Evolutionary conservation across 345 rosid genomes (phyloP).

Genomic region (Eucalyptus marginata): DNA sequence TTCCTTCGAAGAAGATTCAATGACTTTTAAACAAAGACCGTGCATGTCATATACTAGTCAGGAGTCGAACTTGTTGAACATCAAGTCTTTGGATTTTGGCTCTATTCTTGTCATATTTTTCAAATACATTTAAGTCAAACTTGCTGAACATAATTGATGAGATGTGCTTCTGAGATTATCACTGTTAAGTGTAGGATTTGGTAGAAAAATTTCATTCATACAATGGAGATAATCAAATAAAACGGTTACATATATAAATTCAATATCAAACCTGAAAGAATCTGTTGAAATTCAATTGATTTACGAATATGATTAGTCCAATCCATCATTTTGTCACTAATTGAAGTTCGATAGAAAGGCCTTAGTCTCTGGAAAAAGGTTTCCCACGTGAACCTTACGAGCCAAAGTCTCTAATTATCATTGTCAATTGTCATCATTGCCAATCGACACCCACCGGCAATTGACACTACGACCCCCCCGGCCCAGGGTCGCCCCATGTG

Average conservation of each 20-base stretch:
- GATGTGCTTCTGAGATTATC: background rate
- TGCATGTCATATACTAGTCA: too few species aligned
- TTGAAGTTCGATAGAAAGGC: background rate
- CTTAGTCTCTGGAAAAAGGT: background rate
- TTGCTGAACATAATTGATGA: background rate
- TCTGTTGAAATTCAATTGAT: background rate
- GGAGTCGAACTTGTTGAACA: background rate
- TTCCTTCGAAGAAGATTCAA: background rate
- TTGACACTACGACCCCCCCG: too few species aligned
- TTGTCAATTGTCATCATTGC: too few species aligned
- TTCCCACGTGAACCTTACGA: background rate
- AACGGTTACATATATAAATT: background rate
- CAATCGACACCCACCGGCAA: too few species aligned
- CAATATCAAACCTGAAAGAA: background rate
- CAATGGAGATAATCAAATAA: background rate
- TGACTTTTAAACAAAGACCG: too few species aligned
- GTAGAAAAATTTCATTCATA: background rate
- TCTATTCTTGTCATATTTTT: too few species aligned
- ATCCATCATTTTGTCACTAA: background rate
- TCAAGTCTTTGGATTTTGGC: background rate
- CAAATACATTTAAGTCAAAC: background rate
- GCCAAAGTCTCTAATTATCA: background rate
- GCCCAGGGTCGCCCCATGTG: too few species aligned
- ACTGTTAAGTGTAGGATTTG: background rate
- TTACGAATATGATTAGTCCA: background rate